Percentiles rank a stretch among this genome's conserved stretches.
These are phyloP conservation scores for Fusarium camptoceras DNA, from an alignment of 2,329 filamentous ascomycete species.

Conservation along the genomic window DNA sequence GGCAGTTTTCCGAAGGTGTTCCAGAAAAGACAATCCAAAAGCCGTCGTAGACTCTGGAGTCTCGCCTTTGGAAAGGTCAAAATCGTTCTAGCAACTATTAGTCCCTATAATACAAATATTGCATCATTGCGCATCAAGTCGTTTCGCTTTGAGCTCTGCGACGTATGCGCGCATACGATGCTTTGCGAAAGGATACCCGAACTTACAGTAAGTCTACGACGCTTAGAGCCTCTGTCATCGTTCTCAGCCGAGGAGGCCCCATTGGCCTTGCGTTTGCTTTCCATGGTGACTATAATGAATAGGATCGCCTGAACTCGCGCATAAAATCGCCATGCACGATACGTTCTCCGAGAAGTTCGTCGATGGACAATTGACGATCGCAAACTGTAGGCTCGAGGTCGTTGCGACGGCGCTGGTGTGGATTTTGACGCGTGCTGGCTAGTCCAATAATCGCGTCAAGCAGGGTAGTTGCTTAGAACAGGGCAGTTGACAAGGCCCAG, in stretches of 20 bases:
- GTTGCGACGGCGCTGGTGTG: conserved; percentile 41
- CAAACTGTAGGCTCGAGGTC: conserved; percentile 29
- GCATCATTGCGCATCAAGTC: background rate
- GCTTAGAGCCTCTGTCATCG: conserved; percentile 67
- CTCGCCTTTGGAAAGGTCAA: conserved; percentile 68
- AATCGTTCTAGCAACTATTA: conserved; percentile 51
- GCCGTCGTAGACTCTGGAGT: conserved; percentile 75
- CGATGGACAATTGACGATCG: conserved; percentile 47
- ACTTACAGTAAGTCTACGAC: conserved; percentile 66
- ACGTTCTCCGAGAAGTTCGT: conserved; percentile 19
- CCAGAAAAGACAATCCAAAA: conserved; percentile 78
- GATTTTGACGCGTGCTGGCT: conserved; percentile 47
- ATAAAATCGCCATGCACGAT: conserved; percentile 41
- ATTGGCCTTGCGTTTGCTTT: conserved; percentile 68
- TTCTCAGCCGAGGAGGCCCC: conserved; percentile 58
- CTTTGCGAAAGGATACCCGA: conserved; percentile 38
- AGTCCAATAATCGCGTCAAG: conserved; percentile 47
- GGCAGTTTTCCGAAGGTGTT: conserved; percentile 78
- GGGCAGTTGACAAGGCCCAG: background rate
- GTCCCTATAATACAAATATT: conserved; percentile 2
- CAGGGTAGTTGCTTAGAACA: conserved; percentile 16
- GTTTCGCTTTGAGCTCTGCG: background rate
- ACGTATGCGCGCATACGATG: background rate
- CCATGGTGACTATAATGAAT: conserved; percentile 56
- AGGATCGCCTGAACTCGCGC: conserved; percentile 44